Conservation (phyloP, 768 basidiomycete species). For the Paxillus rubicundulus region DNA sequence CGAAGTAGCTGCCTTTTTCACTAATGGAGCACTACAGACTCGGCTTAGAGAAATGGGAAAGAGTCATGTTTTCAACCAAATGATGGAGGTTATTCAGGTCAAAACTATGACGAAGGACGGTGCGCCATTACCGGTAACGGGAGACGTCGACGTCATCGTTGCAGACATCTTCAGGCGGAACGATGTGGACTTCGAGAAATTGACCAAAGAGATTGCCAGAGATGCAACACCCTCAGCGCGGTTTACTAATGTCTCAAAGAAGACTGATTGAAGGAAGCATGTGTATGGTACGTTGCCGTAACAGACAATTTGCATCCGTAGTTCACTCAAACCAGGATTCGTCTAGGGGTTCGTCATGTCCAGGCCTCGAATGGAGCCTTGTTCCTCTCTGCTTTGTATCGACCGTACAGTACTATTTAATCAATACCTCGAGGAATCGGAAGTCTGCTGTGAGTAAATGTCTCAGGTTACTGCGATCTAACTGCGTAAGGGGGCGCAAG, state of each 20-base stretch:
- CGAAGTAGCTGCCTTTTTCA: not conserved
- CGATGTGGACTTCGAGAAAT: conserved; percentile 29
- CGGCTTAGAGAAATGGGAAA: conserved; percentile 31
- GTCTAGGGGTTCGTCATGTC: not conserved
- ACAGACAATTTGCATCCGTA: not conserved
- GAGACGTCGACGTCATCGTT: conserved; percentile 31
- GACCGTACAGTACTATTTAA: too few relatives aligned
- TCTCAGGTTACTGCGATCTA: too few relatives aligned
- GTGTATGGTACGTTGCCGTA: not conserved
- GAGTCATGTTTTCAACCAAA: conserved; percentile 27
- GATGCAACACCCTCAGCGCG: conserved; percentile 20
- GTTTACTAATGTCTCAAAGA: conserved; percentile 26
- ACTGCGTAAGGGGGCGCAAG: not conserved
- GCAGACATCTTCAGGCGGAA: conserved; percentile 33
- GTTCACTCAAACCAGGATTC: too few relatives aligned
- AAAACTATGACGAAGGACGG: conserved; percentile 29
- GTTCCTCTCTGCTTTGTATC: not conserved
- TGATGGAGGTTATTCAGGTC: conserved; percentile 33
- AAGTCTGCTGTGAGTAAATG: too few relatives aligned
- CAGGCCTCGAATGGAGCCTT: not conserved
- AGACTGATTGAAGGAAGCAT: conserved; percentile 21
- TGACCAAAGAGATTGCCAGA: conserved; percentile 23
- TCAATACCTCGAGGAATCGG: too few relatives aligned
- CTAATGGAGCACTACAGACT: conserved; percentile 15
- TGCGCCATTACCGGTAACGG: conserved; percentile 21